Evolutionary conservation across 805 yeast genomes (phyloP), one percentile per base, ranked within the genome.

Genomic region (Saccharomycopsis sp.): DNA sequence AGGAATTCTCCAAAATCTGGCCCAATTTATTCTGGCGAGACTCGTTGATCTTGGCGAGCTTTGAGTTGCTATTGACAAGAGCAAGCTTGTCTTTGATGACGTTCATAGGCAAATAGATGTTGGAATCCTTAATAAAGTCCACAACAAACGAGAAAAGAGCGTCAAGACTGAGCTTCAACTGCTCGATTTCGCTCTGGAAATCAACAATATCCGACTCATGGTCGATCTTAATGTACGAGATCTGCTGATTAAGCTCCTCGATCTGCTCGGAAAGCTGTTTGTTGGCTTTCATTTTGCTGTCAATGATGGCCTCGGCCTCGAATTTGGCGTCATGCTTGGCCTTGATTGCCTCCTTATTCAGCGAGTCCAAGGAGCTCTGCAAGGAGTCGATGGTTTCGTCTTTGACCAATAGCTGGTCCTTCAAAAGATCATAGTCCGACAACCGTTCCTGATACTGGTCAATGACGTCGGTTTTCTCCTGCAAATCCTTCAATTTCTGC

Each of bases 281-380:
- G n/a, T 54, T 47, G 2, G 56, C 60, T 3, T 55, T 56, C 53
- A 60, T 56, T 29, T 60, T 60, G 41, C 55, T 57, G 52, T 60
- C 62, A 20, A 60, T 60, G 35, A 60, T 60, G n/a, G 63, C 63
- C 53, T 57, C 63, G 53, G 58, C 57, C 35, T 57, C 63, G 49
- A 57, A 60, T 42, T 60, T 57, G 38, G 58, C 58, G 35, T 60
- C 55, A n/a, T 56, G 55, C 49, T 44, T 44, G 8, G 49, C 49
- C 49, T 44, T 8, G 22, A 17, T 12, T 7, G 49, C 19, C 22
- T 8, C 49, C 7, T 17, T 44, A 17, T 19, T 7, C 22, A 7
- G 8, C 7, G 19, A 17, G 7, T 8, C 49, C 19, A 44, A 17
- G 22, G 49, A 17, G 22, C 22, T 8, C 49, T 44, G 19, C 22